A percentile compares a stretch with the other conserved stretches of the same genome.
phyloP scores from a whole-genome alignment of 352 stramenopile species.

The Thraustotheca clavata region DNA sequence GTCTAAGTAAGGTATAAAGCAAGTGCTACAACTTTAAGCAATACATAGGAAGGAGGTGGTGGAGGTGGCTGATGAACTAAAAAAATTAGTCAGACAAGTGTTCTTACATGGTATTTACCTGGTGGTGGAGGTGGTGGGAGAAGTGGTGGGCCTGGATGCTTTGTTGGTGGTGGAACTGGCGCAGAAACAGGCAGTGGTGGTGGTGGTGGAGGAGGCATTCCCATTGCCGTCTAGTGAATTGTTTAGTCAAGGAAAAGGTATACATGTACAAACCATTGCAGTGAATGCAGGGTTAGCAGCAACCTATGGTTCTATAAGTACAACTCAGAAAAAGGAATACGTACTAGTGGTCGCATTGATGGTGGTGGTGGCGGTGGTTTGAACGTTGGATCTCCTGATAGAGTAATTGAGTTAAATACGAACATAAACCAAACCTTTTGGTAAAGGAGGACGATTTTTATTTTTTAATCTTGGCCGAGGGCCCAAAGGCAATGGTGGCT shows the following conservation, averaged over 20 bases:
- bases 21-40: neutral
- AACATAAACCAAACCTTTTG: too few species aligned
- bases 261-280: neutral
- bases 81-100: too few species aligned
- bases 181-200: neutral
- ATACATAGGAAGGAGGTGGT: neutral
- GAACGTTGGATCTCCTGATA: neutral
- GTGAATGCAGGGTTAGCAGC: neutral
- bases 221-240: neutral
- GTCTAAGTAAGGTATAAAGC: too few species aligned
- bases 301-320: neutral
- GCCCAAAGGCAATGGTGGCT: slow-evolving; percentile 10
- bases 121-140: neutral
- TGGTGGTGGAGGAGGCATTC: neutral
- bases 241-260: neutral
- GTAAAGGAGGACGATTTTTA: slow-evolving; percentile 9
- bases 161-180: neutral
- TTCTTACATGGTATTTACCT: too few species aligned
- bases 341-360: neutral
- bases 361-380: slow-evolving; percentile 11
- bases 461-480: neutral
- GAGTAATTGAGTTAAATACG: too few species aligned
- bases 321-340: neutral
- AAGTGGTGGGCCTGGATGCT: neutral
- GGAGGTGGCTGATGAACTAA: neutral